phyloP scores from a whole-genome alignment of 495 filamentous ascomycete genomes.

The Durotheca rogersii region DNA sequence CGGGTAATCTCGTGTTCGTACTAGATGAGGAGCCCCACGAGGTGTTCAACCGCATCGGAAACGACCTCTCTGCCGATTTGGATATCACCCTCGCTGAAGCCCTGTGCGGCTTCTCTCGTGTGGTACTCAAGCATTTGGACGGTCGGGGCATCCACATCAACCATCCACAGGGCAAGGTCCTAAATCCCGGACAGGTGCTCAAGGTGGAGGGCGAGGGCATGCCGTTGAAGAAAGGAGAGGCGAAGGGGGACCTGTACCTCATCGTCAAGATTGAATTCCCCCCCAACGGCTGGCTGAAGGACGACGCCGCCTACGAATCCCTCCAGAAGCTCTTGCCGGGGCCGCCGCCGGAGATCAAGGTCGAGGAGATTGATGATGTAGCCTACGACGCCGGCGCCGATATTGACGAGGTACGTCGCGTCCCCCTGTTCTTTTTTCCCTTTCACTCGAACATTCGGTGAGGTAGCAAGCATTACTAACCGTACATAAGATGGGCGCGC shows the following conservation, averaged over 20 bases:
- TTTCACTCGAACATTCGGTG: not conserved
- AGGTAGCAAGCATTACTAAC: constrained; percentile 33
- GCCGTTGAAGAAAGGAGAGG: constrained; percentile 82
- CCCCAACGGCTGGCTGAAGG: constrained; percentile 75
- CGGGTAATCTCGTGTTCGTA: constrained; percentile 89
- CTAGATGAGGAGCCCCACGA: constrained; percentile 80
- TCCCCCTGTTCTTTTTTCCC: constrained; percentile 18
- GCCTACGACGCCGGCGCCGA: constrained; percentile 77
- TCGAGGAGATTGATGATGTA: constrained; percentile 81
- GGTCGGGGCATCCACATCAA: constrained; percentile 83
- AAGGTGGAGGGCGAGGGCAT: constrained; percentile 89
- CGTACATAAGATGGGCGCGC: constrained; percentile 53
- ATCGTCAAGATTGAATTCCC: constrained; percentile 87
- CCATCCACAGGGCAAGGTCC: constrained; percentile 70
- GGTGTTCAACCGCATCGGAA: constrained; percentile 74
- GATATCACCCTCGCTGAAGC: constrained; percentile 81
- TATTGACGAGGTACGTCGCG: constrained; percentile 68
- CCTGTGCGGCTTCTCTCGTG: constrained; percentile 83
- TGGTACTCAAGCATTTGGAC: constrained; percentile 90
- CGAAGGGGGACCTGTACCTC: constrained; percentile 84
- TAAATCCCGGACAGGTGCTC: constrained; percentile 78
- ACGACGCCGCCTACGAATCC: constrained; percentile 62
- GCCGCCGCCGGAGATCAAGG: constrained; percentile 57
- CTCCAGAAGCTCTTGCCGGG: constrained; percentile 73
- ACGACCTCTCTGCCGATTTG: constrained; percentile 78